Evolutionary conservation across 495 filamentous ascomycete genomes (phyloP).

Genomic region (Viridothelium virens): DNA sequence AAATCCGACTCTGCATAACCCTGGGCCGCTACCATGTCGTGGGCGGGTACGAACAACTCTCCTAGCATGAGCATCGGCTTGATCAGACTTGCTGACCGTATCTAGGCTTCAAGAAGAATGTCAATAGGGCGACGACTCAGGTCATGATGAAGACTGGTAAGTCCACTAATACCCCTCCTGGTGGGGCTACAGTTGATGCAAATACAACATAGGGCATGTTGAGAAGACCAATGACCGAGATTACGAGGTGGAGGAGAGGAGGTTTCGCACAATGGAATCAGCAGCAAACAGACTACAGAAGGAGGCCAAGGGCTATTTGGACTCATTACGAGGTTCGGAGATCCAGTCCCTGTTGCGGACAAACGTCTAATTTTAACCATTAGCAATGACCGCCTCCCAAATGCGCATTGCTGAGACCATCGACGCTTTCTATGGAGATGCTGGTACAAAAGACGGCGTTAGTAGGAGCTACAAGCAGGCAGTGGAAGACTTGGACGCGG

Average conservation of each 20-base stretch:
- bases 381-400: slow-evolving; percentile 97
- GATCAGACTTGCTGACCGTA: slow-evolving; percentile 35
- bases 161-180: not conserved
- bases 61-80: slow-evolving; percentile 30
- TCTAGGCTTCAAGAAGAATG: slow-evolving; percentile 95
- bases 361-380: not conserved
- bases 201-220: slow-evolving; percentile 62
- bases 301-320: slow-evolving; percentile 94
- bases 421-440: slow-evolving; percentile 97
- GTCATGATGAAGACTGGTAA: slow-evolving; percentile 98
- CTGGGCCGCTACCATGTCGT: not conserved
- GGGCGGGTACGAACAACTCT: slow-evolving; percentile 11
- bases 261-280: slow-evolving; percentile 93
- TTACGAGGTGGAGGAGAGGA: slow-evolving; percentile 97
- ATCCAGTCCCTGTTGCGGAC: not conserved
- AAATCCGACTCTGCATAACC: not conserved
- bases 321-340: slow-evolving; percentile 74
- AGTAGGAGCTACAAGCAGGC: slow-evolving; percentile 95
- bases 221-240: slow-evolving; percentile 97
- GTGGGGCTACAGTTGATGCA: not conserved
- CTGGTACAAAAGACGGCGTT: slow-evolving; percentile 87
- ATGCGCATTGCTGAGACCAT: slow-evolving; percentile 99
- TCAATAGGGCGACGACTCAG: slow-evolving; percentile 96
- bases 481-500: slow-evolving; percentile 91
- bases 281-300: slow-evolving; percentile 87